Percentiles rank a stretch among this genome's conserved stretches.
These are phyloP conservation scores for Saccharomyces eubayanus DNA, from an alignment of 805 yeast genomes.

Conservation along the genomic window DNA sequence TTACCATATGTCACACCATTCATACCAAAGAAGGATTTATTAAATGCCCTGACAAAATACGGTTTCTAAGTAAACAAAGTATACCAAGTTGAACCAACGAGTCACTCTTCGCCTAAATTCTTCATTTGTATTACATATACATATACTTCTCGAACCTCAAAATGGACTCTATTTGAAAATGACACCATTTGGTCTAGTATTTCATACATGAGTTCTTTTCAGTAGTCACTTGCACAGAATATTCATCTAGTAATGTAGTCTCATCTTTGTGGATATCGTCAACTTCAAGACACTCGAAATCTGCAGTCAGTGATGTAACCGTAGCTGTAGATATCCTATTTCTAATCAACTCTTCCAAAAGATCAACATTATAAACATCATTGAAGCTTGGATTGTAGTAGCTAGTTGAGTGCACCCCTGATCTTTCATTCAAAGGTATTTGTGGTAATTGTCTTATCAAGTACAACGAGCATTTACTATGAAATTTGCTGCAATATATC, in stretches of 20 bases:
- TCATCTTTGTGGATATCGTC: neutral
- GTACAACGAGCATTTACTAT: conserved; percentile 73
- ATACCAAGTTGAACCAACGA: neutral
- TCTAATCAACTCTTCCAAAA: conserved; percentile 28
- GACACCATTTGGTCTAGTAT: neutral
- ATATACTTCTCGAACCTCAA: neutral
- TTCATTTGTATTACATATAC: neutral
- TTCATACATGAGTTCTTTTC: neutral
- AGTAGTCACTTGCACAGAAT: neutral
- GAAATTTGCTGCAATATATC: conserved; percentile 65
- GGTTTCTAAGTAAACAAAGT: conserved; percentile 5
- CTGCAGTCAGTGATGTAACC: conserved; percentile 25
- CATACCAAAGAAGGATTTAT: conserved; percentile 10
- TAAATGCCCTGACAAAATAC: conserved; percentile 10
- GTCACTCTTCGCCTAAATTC: neutral
- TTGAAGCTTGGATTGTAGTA: conserved; percentile 4
- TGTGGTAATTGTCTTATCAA: conserved; percentile 58
- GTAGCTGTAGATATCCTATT: conserved; percentile 23
- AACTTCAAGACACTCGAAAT: conserved; percentile 22
- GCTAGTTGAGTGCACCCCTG: conserved; percentile 36
- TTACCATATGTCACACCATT: conserved; percentile 19
- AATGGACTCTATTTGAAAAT: neutral
- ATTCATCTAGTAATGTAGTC: neutral
- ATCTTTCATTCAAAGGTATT: conserved; percentile 67
- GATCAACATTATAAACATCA: conserved; percentile 24